Conservation (phyloP, 2,329 filamentous ascomycete species). For the Aaosphaeria pasadenensis region DNA sequence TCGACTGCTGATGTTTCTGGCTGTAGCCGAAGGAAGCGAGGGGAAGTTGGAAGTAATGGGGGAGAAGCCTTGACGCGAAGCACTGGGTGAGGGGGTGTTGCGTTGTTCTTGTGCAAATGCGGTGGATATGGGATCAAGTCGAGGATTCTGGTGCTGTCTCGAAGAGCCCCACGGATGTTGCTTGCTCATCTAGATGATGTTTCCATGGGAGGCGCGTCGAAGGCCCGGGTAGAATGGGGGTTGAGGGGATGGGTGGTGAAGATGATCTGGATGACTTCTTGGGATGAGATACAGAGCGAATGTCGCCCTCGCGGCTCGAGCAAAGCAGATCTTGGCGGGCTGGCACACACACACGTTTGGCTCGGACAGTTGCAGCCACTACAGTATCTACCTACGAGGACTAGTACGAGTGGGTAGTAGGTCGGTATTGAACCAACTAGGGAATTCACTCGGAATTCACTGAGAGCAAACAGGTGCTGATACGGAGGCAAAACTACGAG, state of each 20-base stretch:
- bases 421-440: no score
- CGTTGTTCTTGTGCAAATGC: conserved; percentile 44
- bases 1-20: conserved; percentile 51
- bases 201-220: conserved; percentile 40
- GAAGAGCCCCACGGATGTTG: conserved; percentile 58
- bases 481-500: no score
- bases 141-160: conserved; percentile 53
- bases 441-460: no score
- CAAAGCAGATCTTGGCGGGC: conserved; percentile 1
- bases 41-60: conserved; percentile 53
- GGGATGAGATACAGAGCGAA: conserved; percentile 8
- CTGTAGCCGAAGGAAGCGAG: conserved; percentile 42
- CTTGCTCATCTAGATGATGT: conserved; percentile 47
- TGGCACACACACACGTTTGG: no score
- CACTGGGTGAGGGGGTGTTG: conserved; percentile 48
- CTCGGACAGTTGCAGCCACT: no score
- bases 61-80: conserved; percentile 51
- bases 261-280: conserved; percentile 11
- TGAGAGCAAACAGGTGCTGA: no score
- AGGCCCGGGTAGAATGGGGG: conserved; percentile 17
- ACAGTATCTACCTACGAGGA: no score
- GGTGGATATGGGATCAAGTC: conserved; percentile 58
- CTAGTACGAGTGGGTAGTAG: no score
- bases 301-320: conserved; percentile 3
- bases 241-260: conserved; percentile 9